Conservation (phyloP, 495 filamentous ascomycete genomes). For the Podospora bellae-mahoneyi region DNA sequence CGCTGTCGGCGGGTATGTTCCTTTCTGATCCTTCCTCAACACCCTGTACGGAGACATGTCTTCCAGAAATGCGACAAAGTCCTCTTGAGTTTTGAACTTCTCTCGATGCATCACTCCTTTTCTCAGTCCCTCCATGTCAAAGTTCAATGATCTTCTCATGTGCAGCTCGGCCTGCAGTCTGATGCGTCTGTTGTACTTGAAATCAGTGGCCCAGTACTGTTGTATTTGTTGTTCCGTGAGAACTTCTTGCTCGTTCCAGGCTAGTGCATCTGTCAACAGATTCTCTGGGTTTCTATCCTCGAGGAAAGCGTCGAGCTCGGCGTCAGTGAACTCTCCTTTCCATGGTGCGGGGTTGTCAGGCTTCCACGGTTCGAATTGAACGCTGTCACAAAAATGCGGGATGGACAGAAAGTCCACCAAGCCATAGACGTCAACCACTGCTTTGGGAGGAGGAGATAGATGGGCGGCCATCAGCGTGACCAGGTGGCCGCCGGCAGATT, state of each 20-base stretch:
- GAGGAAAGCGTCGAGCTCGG: constrained; percentile 21
- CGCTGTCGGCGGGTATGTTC: constrained; percentile 29
- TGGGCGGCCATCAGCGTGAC: constrained; percentile 25
- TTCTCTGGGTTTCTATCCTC: constrained; percentile 23
- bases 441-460: constrained; percentile 16
- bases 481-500: constrained; percentile 30
- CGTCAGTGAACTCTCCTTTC: constrained; percentile 24
- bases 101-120: constrained; percentile 27
- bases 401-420: constrained; percentile 21
- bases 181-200: constrained; percentile 21
- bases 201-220: constrained; percentile 24
- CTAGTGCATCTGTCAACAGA: constrained; percentile 21
- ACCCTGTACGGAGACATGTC: constrained; percentile 23
- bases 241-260: constrained; percentile 26
- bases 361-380: background rate
- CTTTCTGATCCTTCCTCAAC: constrained; percentile 12
- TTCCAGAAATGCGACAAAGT: constrained; percentile 19
- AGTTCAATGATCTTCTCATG: constrained; percentile 17
- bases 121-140: constrained; percentile 9
- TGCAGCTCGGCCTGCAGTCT: constrained; percentile 31
- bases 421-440: constrained; percentile 30
- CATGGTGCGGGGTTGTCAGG: constrained; percentile 9
- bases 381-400: constrained; percentile 8
- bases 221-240: constrained; percentile 20
- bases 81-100: constrained; percentile 21